phyloP scores from a whole-genome alignment of 352 stramenopile species.

The Blastocystis sp. region DNA sequence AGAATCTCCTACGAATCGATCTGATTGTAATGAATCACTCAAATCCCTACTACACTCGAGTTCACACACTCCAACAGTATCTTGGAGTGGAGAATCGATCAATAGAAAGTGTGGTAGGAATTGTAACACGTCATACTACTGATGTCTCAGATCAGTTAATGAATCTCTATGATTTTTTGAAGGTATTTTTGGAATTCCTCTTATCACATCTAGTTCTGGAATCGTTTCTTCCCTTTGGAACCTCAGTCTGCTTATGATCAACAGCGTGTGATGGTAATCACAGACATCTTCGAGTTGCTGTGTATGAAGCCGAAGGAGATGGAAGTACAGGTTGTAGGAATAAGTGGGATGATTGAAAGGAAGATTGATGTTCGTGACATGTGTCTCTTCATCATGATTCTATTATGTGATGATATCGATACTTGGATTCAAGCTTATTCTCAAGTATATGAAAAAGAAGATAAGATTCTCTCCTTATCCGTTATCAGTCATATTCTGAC shows the following conservation, averaged over 20 bases:
- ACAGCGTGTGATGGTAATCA: neutral
- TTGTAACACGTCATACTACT: neutral
- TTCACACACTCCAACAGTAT: neutral
- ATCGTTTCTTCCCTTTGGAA: conserved; percentile 38
- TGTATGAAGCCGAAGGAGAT: neutral
- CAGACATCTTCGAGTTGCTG: neutral
- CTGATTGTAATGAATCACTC: neutral
- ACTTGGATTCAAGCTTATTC: neutral
- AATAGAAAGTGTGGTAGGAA: neutral
- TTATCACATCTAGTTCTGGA: conserved; percentile 13
- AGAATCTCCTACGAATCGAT: neutral
- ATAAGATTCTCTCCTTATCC: neutral
- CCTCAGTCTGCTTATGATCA: neutral
- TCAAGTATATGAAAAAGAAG: neutral
- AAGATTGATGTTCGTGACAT: neutral
- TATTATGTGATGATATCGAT: neutral
- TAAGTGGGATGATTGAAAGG: neutral
- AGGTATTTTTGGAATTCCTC: neutral
- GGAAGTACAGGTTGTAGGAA: neutral
- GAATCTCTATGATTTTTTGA: neutral
- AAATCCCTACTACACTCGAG: neutral
- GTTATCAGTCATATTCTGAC: neutral
- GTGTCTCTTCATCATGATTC: neutral
- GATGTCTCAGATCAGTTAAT: neutral
- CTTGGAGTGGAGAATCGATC: neutral